Conservation (phyloP, 176 grass and related monocot genomes). For the Oryza longistaminata region DNA sequence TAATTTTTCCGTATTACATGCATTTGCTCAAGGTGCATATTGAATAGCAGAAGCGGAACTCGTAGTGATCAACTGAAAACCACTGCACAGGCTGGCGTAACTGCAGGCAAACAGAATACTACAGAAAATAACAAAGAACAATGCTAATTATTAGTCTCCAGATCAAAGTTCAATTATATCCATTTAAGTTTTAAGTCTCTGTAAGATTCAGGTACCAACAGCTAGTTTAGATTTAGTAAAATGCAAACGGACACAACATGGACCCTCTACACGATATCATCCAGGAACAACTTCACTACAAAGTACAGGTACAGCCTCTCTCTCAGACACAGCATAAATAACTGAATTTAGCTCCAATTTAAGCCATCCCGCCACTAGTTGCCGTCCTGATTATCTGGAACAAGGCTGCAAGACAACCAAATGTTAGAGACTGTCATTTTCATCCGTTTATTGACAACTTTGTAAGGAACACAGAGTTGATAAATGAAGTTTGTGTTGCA, state of each 20-base stretch:
- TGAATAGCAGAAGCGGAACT: too few species aligned
- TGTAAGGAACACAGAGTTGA: background rate
- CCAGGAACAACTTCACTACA: conserved; percentile 29
- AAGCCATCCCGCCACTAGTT: conserved; percentile 50
- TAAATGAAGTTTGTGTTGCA: background rate
- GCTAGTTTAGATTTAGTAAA: conserved; percentile 25
- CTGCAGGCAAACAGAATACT: background rate
- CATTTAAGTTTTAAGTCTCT: conserved; percentile 19
- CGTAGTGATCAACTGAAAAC: too few species aligned
- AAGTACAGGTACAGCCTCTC: conserved; percentile 29
- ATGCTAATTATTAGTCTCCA: background rate
- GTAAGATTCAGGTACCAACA: conserved; percentile 6
- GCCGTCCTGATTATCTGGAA: conserved; percentile 70
- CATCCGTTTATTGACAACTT: background rate
- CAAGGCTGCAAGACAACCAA: conserved; percentile 49
- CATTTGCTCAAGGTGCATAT: too few species aligned
- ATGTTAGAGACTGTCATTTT: background rate
- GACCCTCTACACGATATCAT: conserved; percentile 26
- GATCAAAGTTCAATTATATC: conserved; percentile 21
- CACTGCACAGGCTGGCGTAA: too few species aligned
- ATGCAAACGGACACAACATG: background rate
- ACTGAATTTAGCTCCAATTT: conserved; percentile 34
- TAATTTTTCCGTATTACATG: too few species aligned
- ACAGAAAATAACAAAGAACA: background rate
- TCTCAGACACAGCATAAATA: background rate